phyloP scores from a whole-genome alignment of 1,139 yeast species.

The Debaryomyces udenii region DNA sequence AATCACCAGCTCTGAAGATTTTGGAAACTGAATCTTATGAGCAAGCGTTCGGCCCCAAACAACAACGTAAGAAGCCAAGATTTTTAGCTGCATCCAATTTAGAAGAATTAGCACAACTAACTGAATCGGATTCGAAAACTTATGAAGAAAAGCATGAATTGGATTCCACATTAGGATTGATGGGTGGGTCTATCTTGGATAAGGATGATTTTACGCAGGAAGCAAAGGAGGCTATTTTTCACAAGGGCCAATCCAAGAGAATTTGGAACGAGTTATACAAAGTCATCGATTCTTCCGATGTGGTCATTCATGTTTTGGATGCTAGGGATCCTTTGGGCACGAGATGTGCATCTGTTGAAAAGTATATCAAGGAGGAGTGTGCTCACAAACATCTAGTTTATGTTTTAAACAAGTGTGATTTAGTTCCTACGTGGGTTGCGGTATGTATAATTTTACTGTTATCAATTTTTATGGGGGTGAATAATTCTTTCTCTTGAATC shows the following conservation, averaged over 20 bases:
- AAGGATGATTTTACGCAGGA: conserved; percentile 84
- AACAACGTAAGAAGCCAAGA: conserved; percentile 91
- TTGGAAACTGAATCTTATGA: conserved; percentile 86
- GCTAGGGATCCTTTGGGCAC: conserved; percentile 98
- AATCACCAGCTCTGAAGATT: conserved; percentile 77
- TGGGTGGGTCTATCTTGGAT: conserved; percentile 69
- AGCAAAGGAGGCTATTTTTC: conserved; percentile 93
- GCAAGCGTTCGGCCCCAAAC: conserved; percentile 89
- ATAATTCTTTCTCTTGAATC: neutral
- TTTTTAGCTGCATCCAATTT: conserved; percentile 69
- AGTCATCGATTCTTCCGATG: conserved; percentile 95
- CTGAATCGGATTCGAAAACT: conserved; percentile 59
- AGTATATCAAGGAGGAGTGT: conserved; percentile 89
- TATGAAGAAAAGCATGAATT: conserved; percentile 78
- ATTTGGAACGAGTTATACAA: conserved; percentile 98
- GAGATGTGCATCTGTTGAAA: conserved; percentile 90
- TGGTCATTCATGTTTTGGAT: conserved; percentile 92
- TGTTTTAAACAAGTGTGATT: conserved; percentile 95
- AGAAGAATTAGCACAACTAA: conserved; percentile 72
- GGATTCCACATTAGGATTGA: conserved; percentile 73
- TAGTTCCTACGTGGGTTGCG: conserved; percentile 99
- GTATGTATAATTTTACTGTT: conserved; percentile 61
- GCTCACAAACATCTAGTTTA: conserved; percentile 95
- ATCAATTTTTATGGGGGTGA: conserved; percentile 8
- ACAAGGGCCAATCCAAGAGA: conserved; percentile 96